A percentile compares a stretch with the other conserved stretches of the same genome.
Conservation (phyloP, 23 red algal species). For the Gracilariopsis chorda region DNA sequence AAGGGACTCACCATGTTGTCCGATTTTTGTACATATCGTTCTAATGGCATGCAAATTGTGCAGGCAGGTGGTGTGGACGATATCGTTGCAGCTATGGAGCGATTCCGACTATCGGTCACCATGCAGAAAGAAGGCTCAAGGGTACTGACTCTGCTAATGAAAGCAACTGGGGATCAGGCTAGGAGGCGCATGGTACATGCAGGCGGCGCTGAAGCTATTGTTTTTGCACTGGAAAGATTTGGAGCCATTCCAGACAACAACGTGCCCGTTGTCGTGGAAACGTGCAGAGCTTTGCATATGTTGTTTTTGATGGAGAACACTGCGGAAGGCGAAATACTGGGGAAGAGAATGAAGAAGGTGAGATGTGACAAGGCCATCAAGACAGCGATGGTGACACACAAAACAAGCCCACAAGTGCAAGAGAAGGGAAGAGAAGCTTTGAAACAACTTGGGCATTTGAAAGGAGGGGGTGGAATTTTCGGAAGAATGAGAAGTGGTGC, state of each 20-base stretch:
- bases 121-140: slow-evolving; percentile 62
- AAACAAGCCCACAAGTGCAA: slow-evolving; percentile 21
- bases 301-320: slow-evolving; percentile 63
- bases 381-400: slow-evolving; percentile 42
- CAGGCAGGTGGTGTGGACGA: slow-evolving; percentile 59
- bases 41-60: slow-evolving; percentile 60
- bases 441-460: slow-evolving; percentile 24
- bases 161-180: slow-evolving; percentile 54
- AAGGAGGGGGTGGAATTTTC: slow-evolving; percentile 26
- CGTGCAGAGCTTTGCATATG: slow-evolving; percentile 27
- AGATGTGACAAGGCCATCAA: slow-evolving; percentile 58
- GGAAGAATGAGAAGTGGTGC: slow-evolving; percentile 43
- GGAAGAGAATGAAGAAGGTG: slow-evolving; percentile 49
- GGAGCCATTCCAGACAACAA: slow-evolving; percentile 33
- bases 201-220: slow-evolving; percentile 41
- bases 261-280: slow-evolving; percentile 37
- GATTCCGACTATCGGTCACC: slow-evolving; percentile 29
- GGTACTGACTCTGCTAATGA: slow-evolving; percentile 46
- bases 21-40: slow-evolving; percentile 57
- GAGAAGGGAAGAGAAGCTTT: slow-evolving; percentile 33
- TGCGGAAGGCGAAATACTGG: slow-evolving; percentile 49
- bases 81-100: slow-evolving; percentile 63
- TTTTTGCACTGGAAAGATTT: slow-evolving; percentile 64
- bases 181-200: slow-evolving; percentile 56
- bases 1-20: slow-evolving; percentile 34